These are phyloP conservation scores for Helenozyma rhizophorensis DNA, from an alignment of 805 yeast genomes.

Conservation along the genomic window DNA sequence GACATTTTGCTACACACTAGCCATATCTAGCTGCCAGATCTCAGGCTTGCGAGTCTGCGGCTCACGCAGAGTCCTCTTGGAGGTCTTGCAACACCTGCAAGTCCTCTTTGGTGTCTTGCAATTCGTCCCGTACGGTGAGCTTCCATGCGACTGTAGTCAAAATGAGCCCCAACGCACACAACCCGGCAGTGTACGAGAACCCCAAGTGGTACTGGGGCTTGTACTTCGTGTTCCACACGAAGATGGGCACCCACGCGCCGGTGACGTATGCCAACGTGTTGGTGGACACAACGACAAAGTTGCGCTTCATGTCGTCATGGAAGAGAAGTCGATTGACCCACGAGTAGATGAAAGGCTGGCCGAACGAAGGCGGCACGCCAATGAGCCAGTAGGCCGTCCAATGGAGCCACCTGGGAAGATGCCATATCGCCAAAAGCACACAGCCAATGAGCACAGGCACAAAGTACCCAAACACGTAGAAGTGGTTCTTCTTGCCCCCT, in stretches of 20 bases:
- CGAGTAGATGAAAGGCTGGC: conserved; percentile 52
- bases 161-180: conserved; percentile 26
- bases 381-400: conserved; percentile 48
- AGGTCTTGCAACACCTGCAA: too few species aligned
- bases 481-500: conserved; percentile 31
- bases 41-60: too few species aligned
- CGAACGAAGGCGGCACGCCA: conserved; percentile 47
- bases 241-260: conserved; percentile 35
- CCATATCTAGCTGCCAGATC: too few species aligned
- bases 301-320: conserved; percentile 31
- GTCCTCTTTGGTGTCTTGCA: too few species aligned
- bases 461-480: conserved; percentile 36
- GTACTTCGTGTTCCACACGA: conserved; percentile 36
- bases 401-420: conserved; percentile 44
- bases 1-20: too few species aligned
- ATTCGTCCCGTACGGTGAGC: conserved; percentile 25
- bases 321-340: conserved; percentile 51
- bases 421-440: conserved; percentile 43
- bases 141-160: conserved; percentile 24
- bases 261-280: conserved; percentile 39
- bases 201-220: conserved; percentile 31
- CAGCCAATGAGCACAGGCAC: conserved; percentile 38
- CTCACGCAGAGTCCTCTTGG: too few species aligned
- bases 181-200: conserved; percentile 30
- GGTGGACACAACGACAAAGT: conserved; percentile 34